Conservation (phyloP, 768 basidiomycete genomes). For the Grammothele lineata region DNA sequence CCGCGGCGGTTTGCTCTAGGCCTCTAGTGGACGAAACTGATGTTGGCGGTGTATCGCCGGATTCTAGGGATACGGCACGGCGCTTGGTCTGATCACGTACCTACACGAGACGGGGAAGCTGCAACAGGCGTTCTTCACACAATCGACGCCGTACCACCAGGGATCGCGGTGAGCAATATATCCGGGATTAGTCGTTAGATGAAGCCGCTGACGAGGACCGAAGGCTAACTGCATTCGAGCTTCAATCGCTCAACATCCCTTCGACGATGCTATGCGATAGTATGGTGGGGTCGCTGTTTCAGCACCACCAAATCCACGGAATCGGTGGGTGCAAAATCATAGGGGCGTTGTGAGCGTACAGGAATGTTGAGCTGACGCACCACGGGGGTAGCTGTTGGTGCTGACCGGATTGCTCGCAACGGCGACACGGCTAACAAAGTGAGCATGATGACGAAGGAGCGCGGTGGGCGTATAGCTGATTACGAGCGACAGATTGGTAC, state of each 20-base stretch:
- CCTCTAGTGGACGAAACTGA: background rate
- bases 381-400: constrained; percentile 77
- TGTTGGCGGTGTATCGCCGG: background rate
- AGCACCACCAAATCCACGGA: constrained; percentile 78
- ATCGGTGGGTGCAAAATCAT: constrained; percentile 61
- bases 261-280: constrained; percentile 96
- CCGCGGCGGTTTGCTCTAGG: background rate
- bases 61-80: constrained; percentile 92
- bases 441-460: too few relatives aligned
- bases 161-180: constrained; percentile 58
- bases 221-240: constrained; percentile 86
- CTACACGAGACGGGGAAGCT: constrained; percentile 77
- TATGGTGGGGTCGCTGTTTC: constrained; percentile 95
- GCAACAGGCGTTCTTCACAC: constrained; percentile 84
- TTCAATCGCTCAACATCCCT: constrained; percentile 78
- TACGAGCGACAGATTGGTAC: constrained; percentile 63
- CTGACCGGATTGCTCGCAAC: constrained; percentile 85
- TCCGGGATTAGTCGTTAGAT: background rate
- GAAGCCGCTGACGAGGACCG: background rate
- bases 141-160: constrained; percentile 93
- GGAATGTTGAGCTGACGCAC: background rate
- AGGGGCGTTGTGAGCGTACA: background rate
- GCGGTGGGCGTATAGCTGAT: too few relatives aligned
- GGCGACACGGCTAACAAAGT: constrained; percentile 98
- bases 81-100: constrained; percentile 88